Evolutionary conservation across 176 grass and related monocot genomes (phyloP).

Genomic region (Oryza australiensis): DNA sequence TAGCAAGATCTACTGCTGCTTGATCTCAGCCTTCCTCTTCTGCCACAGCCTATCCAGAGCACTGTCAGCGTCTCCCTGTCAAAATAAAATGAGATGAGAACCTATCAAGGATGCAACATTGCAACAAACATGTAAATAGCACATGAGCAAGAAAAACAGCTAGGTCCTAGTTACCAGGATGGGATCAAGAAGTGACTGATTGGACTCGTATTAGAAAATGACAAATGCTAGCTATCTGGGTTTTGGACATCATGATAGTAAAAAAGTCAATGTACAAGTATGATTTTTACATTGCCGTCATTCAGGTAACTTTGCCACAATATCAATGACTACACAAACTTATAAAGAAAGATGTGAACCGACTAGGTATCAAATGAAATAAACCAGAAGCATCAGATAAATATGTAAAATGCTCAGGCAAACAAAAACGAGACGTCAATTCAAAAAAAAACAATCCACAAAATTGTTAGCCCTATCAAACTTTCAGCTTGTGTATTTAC

Average conservation of each 20-base stretch:
- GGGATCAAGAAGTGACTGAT: background rate
- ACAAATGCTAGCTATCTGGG: background rate
- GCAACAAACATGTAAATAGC: background rate
- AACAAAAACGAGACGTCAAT: background rate
- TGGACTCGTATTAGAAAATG: background rate
- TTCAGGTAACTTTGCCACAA: background rate
- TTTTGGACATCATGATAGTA: background rate
- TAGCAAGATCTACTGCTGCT: constrained; percentile 55
- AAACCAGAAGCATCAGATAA: background rate
- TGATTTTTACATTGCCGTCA: background rate
- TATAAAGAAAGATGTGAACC: background rate
- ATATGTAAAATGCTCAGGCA: background rate
- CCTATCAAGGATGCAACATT: background rate
- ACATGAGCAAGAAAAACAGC: background rate
- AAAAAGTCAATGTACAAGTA: background rate
- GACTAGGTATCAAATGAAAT: background rate
- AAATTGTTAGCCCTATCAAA: background rate
- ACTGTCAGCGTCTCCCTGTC: constrained; percentile 74
- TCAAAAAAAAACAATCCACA: background rate
- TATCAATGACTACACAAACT: background rate
- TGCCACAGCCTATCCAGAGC: constrained; percentile 87
- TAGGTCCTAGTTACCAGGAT: background rate
- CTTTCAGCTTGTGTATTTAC: background rate
- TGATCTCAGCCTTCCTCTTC: constrained; percentile 71
- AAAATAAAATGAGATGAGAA: constrained; percentile 9